Conservation (phyloP, 164 flowering plant species). For the Liriodendron chinense region DNA sequence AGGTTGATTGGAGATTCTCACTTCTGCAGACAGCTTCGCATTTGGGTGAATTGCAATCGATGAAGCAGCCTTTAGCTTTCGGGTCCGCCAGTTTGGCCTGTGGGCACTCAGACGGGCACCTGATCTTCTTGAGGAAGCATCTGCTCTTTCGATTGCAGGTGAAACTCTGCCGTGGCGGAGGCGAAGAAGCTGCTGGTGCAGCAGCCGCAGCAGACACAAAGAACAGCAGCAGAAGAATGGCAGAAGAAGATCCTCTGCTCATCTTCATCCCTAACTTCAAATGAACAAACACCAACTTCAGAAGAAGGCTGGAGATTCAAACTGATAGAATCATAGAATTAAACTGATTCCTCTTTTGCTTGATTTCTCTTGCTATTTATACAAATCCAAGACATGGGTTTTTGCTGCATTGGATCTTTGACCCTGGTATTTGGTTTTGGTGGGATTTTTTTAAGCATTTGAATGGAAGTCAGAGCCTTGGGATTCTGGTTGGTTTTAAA, state of each 20-base stretch:
- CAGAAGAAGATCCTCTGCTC: not conserved
- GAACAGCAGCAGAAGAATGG: slow-evolving; percentile 10
- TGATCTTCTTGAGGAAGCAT: slow-evolving; percentile 22
- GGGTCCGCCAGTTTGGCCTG: slow-evolving; percentile 19
- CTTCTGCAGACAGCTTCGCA: slow-evolving; percentile 40
- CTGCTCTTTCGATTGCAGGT: slow-evolving; percentile 18
- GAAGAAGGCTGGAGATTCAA: slow-evolving; percentile 53
- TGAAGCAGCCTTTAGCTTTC: slow-evolving; percentile 30
- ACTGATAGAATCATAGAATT: not conserved
- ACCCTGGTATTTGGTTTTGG: not conserved
- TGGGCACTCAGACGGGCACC: slow-evolving; percentile 33
- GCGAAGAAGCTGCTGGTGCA: slow-evolving; percentile 8
- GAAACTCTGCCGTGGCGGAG: slow-evolving; percentile 7
- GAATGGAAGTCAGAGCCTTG: slow-evolving; percentile 4
- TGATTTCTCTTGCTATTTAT: not conserved
- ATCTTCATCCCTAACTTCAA: not conserved
- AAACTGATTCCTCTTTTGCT: not conserved
- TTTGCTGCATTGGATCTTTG: not conserved
- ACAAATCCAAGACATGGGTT: not conserved
- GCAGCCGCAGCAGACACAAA: slow-evolving; percentile 1
- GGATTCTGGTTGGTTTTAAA: not conserved
- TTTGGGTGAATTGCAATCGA: slow-evolving; percentile 34
- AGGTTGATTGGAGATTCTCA: slow-evolving; percentile 16
- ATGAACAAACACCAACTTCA: not conserved
- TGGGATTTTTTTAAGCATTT: not conserved